Percentiles rank a stretch among this genome's conserved stretches.
Conservation (phyloP, 768 basidiomycete genomes). For the Tulasnella sp. region DNA sequence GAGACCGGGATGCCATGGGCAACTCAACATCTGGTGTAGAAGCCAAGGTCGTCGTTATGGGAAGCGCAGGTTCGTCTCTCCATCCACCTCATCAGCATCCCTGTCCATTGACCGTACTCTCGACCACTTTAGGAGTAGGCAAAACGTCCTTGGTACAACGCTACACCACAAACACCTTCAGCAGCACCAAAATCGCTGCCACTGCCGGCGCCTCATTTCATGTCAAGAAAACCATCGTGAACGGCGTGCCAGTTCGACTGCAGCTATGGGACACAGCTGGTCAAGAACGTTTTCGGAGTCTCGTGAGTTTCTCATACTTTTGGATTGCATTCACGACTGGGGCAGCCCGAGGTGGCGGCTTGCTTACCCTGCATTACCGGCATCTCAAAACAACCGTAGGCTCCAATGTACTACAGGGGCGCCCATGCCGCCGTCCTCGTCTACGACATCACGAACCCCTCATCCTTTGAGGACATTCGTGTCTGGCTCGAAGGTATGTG, state of each 20-base stretch:
- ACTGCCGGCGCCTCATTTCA: slow-evolving; percentile 92
- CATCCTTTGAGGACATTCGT: slow-evolving; percentile 82
- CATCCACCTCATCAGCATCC: neutral
- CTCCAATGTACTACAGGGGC: slow-evolving; percentile 95
- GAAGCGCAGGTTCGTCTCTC: slow-evolving; percentile 51
- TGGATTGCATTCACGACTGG: neutral
- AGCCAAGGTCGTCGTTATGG: slow-evolving; percentile 94
- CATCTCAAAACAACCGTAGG: slow-evolving; percentile 39
- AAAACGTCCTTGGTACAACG: slow-evolving; percentile 87
- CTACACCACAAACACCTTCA: slow-evolving; percentile 86
- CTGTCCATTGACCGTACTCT: neutral
- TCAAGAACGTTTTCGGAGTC: slow-evolving; percentile 85
- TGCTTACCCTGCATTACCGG: neutral
- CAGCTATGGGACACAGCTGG: slow-evolving; percentile 93
- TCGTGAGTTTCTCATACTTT: slow-evolving; percentile 45
- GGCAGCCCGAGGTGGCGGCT: neutral
- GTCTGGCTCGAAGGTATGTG: slow-evolving; percentile 77
- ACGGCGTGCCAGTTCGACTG: slow-evolving; percentile 76
- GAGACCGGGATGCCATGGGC: neutral
- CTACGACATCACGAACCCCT: slow-evolving; percentile 89
- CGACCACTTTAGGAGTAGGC: slow-evolving; percentile 59
- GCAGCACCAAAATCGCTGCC: slow-evolving; percentile 78
- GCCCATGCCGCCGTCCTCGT: slow-evolving; percentile 89
- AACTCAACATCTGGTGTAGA: slow-evolving; percentile 50
- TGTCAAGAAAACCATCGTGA: slow-evolving; percentile 81